These are phyloP conservation scores for Kuraishia hungarica DNA, from an alignment of 805 yeast species.

Conservation along the genomic window DNA sequence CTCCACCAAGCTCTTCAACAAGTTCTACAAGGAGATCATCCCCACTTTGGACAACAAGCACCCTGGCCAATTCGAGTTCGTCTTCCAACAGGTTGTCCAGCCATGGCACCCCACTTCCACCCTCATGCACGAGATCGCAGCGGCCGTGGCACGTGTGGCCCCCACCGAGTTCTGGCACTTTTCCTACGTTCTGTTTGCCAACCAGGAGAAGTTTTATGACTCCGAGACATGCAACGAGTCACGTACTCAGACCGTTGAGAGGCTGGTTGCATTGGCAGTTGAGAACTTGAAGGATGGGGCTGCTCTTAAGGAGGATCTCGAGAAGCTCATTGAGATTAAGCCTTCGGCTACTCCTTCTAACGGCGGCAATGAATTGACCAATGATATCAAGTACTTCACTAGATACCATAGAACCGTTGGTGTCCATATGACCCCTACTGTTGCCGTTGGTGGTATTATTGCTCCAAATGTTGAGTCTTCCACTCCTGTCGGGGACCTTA, in stretches of 20 bases:
- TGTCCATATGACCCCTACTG: slow-evolving; percentile 81
- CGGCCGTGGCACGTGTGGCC: slow-evolving; percentile 55
- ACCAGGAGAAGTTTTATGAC: slow-evolving; percentile 52
- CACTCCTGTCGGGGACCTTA: slow-evolving; percentile 37
- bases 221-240: slow-evolving; percentile 43
- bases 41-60: slow-evolving; percentile 39
- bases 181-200: slow-evolving; percentile 45
- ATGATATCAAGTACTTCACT: slow-evolving; percentile 67
- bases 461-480: slow-evolving; percentile 55
- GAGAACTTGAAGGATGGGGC: slow-evolving; percentile 29
- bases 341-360: slow-evolving; percentile 30
- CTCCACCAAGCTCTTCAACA: slow-evolving; percentile 54
- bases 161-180: slow-evolving; percentile 52
- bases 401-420: slow-evolving; percentile 69
- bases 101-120: slow-evolving; percentile 85
- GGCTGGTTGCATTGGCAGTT: slow-evolving; percentile 41
- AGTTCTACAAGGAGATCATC: slow-evolving; percentile 41
- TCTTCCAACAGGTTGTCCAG: slow-evolving; percentile 70
- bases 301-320: slow-evolving; percentile 19
- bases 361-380: slow-evolving; percentile 47
- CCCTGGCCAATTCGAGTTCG: slow-evolving; percentile 47
- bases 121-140: slow-evolving; percentile 58
- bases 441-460: slow-evolving; percentile 59
- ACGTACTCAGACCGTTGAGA: slow-evolving; percentile 46
- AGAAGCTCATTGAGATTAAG: slow-evolving; percentile 25